Base-by-base conservation (phyloP, 192 early-diverging fungal genomes). In the Coemansia sp. region DNA sequence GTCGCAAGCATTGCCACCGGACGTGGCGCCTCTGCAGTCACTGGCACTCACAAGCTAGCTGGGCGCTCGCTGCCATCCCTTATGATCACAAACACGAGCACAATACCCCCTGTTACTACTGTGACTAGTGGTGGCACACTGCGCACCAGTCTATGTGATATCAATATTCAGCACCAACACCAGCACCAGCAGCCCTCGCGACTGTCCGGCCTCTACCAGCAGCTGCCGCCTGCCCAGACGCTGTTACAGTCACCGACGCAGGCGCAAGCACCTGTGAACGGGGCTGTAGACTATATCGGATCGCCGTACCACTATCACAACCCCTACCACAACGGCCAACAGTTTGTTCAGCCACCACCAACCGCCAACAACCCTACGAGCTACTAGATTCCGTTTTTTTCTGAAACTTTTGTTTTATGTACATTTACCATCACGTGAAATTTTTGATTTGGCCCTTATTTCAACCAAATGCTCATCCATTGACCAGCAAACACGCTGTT, bases 51-150 rank as follows among this genome's bases (percentile, higher is more conserved):
- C 24, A 71, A 78, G 69, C 62, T 58, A 22, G 63, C 64, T 15
- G 68, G 64, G 11, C 68, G 74, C 23, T 67, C 65, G 24, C 46
- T 78, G 60, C 74, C 74, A 13, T 71, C 74, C 44, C 68, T 78
- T 33, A 40, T 44, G 27, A 15, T 57, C 9, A 27, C 43, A n/a
- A 22, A 44, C 27, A 46, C n/a, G 13, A 44, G 15, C 25, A 13
- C 14, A n/a, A 59, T 49, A 7, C 25, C 44, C 18, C 45, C 34
- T 19, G 30, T 42, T n/a, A 50, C 24, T 13, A 24, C 55, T 22
- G 34, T 71, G 18, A 67, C 52, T 56, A 55, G 19, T 51, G 64
- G 53, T 12, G 50, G 52, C 49, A 65, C 65, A 7, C 34, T 37
- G 34, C 73, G 73, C 38, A 33, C 64, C 24, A 56, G 34, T 58